Evolutionary conservation across 1,139 yeast genomes (phyloP).

Genomic region (Taphrina betulina): DNA sequence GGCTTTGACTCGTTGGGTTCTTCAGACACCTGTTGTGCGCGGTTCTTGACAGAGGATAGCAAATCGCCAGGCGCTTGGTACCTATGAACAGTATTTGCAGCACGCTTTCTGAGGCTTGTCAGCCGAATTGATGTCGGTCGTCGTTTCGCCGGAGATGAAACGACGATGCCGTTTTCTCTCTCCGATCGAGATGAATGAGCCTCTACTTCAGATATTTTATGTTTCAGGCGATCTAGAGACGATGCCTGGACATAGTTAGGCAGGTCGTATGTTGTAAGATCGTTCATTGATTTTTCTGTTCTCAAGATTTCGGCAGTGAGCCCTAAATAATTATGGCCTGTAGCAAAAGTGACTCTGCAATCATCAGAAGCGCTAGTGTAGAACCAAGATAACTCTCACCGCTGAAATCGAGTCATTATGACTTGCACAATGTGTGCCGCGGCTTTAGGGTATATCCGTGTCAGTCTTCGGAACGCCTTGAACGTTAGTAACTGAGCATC

Average conservation of each 20-base stretch:
- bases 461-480: conserved; percentile 67
- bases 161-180: conserved; percentile 18
- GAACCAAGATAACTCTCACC: conserved; percentile 41
- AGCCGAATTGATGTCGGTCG: conserved; percentile 28
- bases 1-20: conserved; percentile 1
- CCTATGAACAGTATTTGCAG: background rate
- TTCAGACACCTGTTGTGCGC: conserved; percentile 4
- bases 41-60: conserved; percentile 15
- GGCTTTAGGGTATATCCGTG: conserved; percentile 76
- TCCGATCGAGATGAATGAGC: background rate
- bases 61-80: conserved; percentile 6
- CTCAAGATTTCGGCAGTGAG: conserved; percentile 77
- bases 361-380: background rate
- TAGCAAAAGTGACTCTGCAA: conserved; percentile 72
- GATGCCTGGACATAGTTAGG: conserved; percentile 53
- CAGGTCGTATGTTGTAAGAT: conserved; percentile 50
- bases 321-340: conserved; percentile 83
- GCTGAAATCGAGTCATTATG: conserved; percentile 77
- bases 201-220: conserved; percentile 3
- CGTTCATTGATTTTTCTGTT: conserved; percentile 69
- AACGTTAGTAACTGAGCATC: no score
- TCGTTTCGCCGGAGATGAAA: conserved; percentile 15
- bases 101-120: conserved; percentile 15
- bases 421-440: conserved; percentile 93
- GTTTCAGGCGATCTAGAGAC: conserved; percentile 42